These are phyloP conservation scores for Pestalotiopsis sp. DNA, from an alignment of 2,329 filamentous ascomycete genomes.

Conservation along the genomic window DNA sequence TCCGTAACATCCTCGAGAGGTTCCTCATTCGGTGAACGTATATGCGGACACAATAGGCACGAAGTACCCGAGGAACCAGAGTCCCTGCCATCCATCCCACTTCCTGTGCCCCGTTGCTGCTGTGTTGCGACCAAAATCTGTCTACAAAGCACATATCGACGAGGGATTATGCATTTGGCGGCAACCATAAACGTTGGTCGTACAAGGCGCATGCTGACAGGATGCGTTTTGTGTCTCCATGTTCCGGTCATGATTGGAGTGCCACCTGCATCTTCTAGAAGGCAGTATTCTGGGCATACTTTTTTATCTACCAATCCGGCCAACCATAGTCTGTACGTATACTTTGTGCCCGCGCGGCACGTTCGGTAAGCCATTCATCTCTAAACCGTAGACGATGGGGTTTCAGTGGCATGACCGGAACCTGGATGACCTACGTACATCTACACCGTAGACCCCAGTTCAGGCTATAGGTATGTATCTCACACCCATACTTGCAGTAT, in stretches of 20 bases:
- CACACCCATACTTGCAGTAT: background rate
- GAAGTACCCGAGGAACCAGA: background rate
- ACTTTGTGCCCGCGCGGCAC: background rate
- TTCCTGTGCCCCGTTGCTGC: background rate
- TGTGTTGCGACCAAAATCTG: background rate
- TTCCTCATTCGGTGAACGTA: background rate
- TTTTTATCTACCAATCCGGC: background rate
- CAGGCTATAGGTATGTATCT: too few species aligned
- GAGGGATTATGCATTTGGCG: background rate
- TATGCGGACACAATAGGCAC: background rate
- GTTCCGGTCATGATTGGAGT: background rate
- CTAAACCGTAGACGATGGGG: background rate
- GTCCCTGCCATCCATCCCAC: background rate
- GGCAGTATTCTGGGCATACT: background rate
- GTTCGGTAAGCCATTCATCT: background rate
- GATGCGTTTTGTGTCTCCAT: background rate
- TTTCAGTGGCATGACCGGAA: background rate
- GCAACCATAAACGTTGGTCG: background rate
- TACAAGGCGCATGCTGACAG: slow-evolving; percentile 1
- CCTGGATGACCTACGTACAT: background rate
- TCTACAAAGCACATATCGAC: background rate
- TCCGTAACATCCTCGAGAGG: background rate
- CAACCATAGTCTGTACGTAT: background rate
- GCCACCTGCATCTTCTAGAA: slow-evolving; percentile 3
- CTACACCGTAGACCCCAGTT: background rate